phyloP scores from a whole-genome alignment of 495 filamentous ascomycete genomes.

The Talaromyces thailandensis region DNA sequence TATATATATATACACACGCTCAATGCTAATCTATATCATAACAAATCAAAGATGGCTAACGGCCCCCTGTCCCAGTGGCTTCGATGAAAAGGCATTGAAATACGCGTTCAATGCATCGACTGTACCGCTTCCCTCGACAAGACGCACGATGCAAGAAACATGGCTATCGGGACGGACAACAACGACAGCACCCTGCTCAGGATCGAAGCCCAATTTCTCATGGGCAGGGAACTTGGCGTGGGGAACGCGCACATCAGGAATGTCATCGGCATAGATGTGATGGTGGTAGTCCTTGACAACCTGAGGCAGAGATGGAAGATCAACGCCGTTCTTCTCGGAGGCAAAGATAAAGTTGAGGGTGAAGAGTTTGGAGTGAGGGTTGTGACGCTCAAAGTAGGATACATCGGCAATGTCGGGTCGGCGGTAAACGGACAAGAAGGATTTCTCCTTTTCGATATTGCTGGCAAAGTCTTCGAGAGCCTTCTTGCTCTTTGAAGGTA shows the following conservation, averaged over 20 bases:
- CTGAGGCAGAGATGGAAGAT: constrained; percentile 57
- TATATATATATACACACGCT: not conserved
- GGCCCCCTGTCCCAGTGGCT: constrained; percentile 31
- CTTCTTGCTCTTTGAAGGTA: constrained; percentile 44
- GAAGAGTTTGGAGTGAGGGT: constrained; percentile 75
- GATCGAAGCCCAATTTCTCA: constrained; percentile 74
- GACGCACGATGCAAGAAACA: constrained; percentile 61
- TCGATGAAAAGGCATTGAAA: constrained; percentile 58
- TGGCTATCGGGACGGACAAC: constrained; percentile 83
- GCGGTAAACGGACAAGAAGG: constrained; percentile 60
- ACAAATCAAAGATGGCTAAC: constrained; percentile 28
- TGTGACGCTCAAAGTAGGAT: constrained; percentile 70
- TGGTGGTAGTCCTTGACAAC: constrained; percentile 65
- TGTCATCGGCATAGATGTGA: constrained; percentile 80
- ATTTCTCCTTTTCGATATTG: constrained; percentile 51
- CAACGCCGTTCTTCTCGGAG: constrained; percentile 49
- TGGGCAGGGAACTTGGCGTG: constrained; percentile 66
- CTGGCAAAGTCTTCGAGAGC: constrained; percentile 62
- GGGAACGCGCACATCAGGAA: constrained; percentile 62
- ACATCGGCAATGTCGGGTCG: constrained; percentile 53
- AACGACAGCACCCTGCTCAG: constrained; percentile 65
- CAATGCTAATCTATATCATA: not conserved
- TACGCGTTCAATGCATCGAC: constrained; percentile 77
- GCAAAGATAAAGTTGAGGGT: constrained; percentile 68
- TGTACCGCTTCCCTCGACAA: constrained; percentile 68